Evolutionary conservation across 148 eudicot genomes (phyloP).

Genomic region (Chenopodium album): DNA sequence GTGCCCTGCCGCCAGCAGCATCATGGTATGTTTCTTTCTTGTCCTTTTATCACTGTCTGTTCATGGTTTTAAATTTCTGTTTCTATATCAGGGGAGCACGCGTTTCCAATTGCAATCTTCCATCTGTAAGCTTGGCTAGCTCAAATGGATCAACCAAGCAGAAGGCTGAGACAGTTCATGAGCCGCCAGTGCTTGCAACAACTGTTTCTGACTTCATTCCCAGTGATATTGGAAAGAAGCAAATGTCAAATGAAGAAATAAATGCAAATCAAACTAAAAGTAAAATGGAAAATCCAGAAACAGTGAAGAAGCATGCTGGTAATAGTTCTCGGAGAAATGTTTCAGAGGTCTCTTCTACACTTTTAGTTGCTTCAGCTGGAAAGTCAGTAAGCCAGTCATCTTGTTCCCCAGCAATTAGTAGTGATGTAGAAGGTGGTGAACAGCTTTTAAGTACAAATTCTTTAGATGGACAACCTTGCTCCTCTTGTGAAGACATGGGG

Average conservation of each 20-base stretch:
- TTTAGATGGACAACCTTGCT: constrained; percentile 29
- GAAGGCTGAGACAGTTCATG: constrained; percentile 45
- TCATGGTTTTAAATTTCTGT: constrained; percentile 8
- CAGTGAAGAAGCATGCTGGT: constrained; percentile 29
- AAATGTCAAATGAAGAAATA: constrained; percentile 37
- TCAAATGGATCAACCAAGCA: constrained; percentile 54
- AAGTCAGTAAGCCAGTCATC: constrained; percentile 30
- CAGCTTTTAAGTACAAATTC: constrained; percentile 20
- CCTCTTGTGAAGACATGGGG: constrained; percentile 30
- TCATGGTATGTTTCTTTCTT: constrained; percentile 53
- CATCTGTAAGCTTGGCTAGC: constrained; percentile 36
- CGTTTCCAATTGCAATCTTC: constrained; percentile 47
- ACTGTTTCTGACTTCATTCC: constrained; percentile 33
- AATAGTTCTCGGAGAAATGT: constrained; percentile 26
- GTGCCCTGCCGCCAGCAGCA: constrained; percentile 80
- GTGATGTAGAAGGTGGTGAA: constrained; percentile 15
- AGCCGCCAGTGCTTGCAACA: constrained; percentile 37
- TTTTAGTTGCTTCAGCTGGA: constrained; percentile 25
- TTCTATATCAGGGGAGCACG: constrained; percentile 56
- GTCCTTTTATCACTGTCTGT: neutral
- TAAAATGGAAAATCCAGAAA: constrained; percentile 39
- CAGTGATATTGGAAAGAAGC: constrained; percentile 42
- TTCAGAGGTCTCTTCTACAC: constrained; percentile 35
- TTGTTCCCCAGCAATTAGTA: constrained; percentile 23
- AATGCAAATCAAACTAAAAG: constrained; percentile 29